A percentile compares a stretch with the other conserved stretches of the same genome.
Conservation (phyloP, 139 green algal species). For the Chara braunii region DNA sequence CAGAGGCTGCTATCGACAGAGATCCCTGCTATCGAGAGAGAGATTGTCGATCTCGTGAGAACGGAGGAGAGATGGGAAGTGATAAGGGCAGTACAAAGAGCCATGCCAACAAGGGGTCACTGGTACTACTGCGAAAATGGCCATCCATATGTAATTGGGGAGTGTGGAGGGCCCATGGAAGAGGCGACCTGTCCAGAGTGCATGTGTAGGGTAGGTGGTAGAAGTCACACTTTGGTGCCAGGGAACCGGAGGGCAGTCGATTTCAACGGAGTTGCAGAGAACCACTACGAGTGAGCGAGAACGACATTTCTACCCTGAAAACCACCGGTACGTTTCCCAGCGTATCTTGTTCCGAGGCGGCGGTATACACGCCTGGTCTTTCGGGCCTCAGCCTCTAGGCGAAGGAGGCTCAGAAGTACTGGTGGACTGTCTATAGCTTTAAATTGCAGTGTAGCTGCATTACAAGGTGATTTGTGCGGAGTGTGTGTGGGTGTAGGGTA, state of each 20-base stretch:
- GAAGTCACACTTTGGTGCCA: conserved; percentile 9
- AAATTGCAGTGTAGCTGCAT: too few species aligned
- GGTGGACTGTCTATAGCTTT: too few species aligned
- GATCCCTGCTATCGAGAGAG: not conserved
- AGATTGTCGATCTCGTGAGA: not conserved
- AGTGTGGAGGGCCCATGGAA: conserved; percentile 51
- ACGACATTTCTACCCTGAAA: too few species aligned
- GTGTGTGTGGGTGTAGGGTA: too few species aligned
- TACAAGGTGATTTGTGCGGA: too few species aligned
- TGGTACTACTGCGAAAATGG: conserved; percentile 50
- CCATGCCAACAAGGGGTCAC: conserved; percentile 4
- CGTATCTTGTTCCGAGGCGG: too few species aligned
- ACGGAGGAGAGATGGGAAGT: conserved; percentile 9
- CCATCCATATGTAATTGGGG: conserved; percentile 50
- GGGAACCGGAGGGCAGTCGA: conserved; percentile 42
- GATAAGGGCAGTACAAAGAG: conserved; percentile 7
- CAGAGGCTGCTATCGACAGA: conserved; percentile 7
- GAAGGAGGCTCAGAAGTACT: too few species aligned
- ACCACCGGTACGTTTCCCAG: too few species aligned
- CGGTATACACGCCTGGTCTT: too few species aligned
- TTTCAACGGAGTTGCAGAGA: too few species aligned
- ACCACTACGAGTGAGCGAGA: too few species aligned
- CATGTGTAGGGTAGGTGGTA: conserved; percentile 40
- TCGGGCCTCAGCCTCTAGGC: too few species aligned
- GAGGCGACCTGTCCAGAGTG: conserved; percentile 42